Conservation (phyloP, 2,329 filamentous ascomycete genomes). For the Akanthomyces uredinophilus region DNA sequence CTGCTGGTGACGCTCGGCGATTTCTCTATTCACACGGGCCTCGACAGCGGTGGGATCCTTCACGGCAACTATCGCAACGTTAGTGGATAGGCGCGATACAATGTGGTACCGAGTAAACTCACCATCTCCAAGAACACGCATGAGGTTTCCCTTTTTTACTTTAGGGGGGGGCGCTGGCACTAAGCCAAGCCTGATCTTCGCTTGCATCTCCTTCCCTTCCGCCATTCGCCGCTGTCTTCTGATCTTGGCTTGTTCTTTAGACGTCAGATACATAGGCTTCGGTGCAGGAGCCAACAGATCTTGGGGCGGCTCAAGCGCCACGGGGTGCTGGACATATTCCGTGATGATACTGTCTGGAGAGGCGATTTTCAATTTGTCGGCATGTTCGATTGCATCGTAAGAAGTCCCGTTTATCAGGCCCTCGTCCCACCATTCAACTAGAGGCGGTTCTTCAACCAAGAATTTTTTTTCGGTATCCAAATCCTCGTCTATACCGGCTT, state of each 20-base stretch:
- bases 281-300: conserved; percentile 73
- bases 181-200: conserved; percentile 87
- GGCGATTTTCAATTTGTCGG: conserved; percentile 64
- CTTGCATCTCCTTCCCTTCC: conserved; percentile 91
- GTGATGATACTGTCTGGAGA: conserved; percentile 84
- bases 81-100: conserved; percentile 15
- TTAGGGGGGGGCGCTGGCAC: conserved; percentile 89
- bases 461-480: conserved; percentile 85
- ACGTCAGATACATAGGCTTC: conserved; percentile 89
- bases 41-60: conserved; percentile 97
- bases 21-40: conserved; percentile 86
- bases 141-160: conserved; percentile 95
- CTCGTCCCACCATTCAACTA: conserved; percentile 98
- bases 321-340: conserved; percentile 85
- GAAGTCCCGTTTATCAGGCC: conserved; percentile 69
- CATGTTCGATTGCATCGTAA: conserved; percentile 66
- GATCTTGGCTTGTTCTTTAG: conserved; percentile 85
- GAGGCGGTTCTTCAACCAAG: conserved; percentile 75
- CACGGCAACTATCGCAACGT: conserved; percentile 50
- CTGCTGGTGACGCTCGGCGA: conserved; percentile 74
- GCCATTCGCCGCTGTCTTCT: conserved; percentile 86
- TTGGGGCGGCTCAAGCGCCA: conserved; percentile 84
- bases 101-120: conserved; percentile 35
- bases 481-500: conserved; percentile 91
- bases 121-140: conserved; percentile 85